Conservation (phyloP, 805 yeast genomes). For the Saccharomycopsis fermentans region DNA sequence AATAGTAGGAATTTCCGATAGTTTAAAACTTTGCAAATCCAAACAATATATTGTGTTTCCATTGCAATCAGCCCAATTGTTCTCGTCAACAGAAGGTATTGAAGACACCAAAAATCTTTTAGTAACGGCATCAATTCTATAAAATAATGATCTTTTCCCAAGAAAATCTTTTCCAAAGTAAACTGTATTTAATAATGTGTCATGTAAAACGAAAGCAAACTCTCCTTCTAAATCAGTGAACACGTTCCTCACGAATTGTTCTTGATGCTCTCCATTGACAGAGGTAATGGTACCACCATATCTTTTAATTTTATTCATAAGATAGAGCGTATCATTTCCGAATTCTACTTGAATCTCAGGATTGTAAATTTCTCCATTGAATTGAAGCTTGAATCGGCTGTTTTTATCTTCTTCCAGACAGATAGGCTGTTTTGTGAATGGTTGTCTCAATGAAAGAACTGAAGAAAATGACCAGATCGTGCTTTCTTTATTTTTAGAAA, state of each 20-base stretch:
- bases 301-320: slow-evolving; percentile 30
- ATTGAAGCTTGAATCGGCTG: slow-evolving; percentile 46
- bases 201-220: slow-evolving; percentile 55
- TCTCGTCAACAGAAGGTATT: background rate
- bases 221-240: slow-evolving; percentile 60
- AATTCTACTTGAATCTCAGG: slow-evolving; percentile 24
- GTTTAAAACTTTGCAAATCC: background rate
- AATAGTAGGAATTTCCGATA: background rate
- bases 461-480: slow-evolving; percentile 41
- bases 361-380: slow-evolving; percentile 86
- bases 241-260: slow-evolving; percentile 31
- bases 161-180: slow-evolving; percentile 78
- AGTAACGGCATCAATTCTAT: slow-evolving; percentile 20
- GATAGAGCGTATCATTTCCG: slow-evolving; percentile 54
- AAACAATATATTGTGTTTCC: slow-evolving; percentile 10
- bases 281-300: background rate
- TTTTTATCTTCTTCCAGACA: slow-evolving; percentile 22
- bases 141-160: slow-evolving; percentile 74
- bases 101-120: slow-evolving; percentile 20
- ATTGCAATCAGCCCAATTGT: slow-evolving; percentile 16
- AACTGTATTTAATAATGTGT: slow-evolving; percentile 29
- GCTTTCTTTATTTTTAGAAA: background rate
- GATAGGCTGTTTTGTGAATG: slow-evolving; percentile 67
- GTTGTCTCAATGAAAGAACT: slow-evolving; percentile 69
- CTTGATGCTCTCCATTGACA: background rate